Percentiles rank a stretch among this genome's conserved stretches.
These are phyloP conservation scores for Coelastrella sp. DNA, from an alignment of 139 green algal species.

Conservation along the genomic window DNA sequence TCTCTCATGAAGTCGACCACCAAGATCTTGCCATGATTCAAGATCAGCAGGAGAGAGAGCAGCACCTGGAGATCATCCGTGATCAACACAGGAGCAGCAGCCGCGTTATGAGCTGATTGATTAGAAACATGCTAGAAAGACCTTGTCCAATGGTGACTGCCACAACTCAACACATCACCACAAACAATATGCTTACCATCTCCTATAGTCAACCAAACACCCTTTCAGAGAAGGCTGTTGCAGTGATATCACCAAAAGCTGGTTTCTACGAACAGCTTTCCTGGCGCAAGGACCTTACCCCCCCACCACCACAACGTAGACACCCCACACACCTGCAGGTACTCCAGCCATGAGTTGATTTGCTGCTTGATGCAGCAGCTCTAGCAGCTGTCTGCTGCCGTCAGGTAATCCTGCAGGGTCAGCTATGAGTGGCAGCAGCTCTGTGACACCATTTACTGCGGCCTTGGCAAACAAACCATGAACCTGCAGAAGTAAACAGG, in stretches of 20 bases:
- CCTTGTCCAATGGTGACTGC: too few species aligned
- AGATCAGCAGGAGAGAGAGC: neutral
- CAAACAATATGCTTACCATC: too few species aligned
- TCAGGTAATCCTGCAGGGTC: slow-evolving; percentile 46
- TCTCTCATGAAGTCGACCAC: slow-evolving; percentile 58
- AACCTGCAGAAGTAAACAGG: slow-evolving; percentile 39
- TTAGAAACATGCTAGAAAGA: too few species aligned
- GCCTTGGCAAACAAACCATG: slow-evolving; percentile 61
- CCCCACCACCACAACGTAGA: neutral
- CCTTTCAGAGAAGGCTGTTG: too few species aligned
- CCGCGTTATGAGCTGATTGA: too few species aligned
- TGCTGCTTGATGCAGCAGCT: slow-evolving; percentile 56
- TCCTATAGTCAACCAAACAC: too few species aligned
- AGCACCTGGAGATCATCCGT: neutral
- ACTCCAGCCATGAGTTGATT: slow-evolving; percentile 50
- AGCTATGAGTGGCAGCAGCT: slow-evolving; percentile 62
- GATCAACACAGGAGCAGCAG: too few species aligned
- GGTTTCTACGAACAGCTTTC: too few species aligned
- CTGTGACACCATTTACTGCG: slow-evolving; percentile 50
- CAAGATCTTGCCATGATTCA: slow-evolving; percentile 44
- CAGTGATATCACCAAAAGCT: too few species aligned
- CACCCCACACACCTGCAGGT: slow-evolving; percentile 6
- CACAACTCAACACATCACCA: too few species aligned
- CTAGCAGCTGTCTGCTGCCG: slow-evolving; percentile 50
- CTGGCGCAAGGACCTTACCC: neutral